Conservation (phyloP, 176 grass and related monocot species). For the Zoysia pacifica region DNA sequence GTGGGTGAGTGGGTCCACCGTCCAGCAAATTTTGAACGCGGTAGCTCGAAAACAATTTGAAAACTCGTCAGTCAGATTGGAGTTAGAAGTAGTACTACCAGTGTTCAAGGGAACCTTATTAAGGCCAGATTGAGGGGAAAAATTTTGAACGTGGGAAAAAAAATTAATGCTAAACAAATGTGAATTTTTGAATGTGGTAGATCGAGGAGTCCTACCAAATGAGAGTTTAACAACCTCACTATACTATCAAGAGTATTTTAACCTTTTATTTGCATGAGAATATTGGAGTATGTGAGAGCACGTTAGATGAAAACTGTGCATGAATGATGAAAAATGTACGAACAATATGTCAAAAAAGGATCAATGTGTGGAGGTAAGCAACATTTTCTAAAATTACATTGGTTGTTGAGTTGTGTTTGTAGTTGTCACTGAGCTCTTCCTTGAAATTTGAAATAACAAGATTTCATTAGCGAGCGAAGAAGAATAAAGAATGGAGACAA, state of each 20-base stretch:
- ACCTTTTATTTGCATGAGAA: neutral
- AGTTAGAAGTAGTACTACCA: neutral
- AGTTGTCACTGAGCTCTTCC: neutral
- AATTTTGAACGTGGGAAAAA: no score
- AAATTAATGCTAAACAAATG: no score
- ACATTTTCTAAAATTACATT: neutral
- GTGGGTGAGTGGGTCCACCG: neutral
- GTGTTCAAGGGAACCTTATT: neutral
- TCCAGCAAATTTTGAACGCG: neutral
- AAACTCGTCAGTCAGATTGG: neutral
- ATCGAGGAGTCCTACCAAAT: no score
- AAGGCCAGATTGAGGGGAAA: neutral
- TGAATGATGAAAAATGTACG: neutral
- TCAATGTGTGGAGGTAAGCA: no score
- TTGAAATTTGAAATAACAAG: neutral
- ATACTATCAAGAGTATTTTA: neutral
- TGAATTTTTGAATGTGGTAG: no score
- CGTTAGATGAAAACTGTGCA: neutral
- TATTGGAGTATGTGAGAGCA: neutral
- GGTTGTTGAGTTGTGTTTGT: neutral
- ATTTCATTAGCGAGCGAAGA: neutral
- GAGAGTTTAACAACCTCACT: no score
- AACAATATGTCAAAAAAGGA: neutral
- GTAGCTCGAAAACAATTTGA: neutral
- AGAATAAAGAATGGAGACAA: no score